Evolutionary conservation across 495 filamentous ascomycete species (phyloP), one percentile per base, ranked within the genome.

Genomic region (Aspergillus indologenus): DNA sequence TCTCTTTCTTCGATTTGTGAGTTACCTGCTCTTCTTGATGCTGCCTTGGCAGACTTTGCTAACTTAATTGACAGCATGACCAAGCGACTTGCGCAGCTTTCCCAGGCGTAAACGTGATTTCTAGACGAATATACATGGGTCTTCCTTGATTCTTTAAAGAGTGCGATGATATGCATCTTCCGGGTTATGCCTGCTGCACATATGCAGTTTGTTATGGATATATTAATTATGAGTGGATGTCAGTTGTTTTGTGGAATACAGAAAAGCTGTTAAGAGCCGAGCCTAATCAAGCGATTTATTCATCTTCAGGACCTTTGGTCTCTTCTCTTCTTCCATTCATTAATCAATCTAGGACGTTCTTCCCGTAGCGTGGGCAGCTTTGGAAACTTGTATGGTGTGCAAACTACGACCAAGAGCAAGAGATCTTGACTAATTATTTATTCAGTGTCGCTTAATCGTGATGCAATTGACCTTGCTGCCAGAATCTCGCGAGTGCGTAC

Each of bases 1-100:
- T 98, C 77, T 90, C 94, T 8, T 98, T 98, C 82, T 98, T 96
- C 75, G 89, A 95, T 65, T 98, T 98, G 91, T 96, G 80, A 84
- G 89, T 86, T 1, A 40, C 6, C 23, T 29, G 26, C 34, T 15
- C 18, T 50, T 24, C n/a, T 50, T 22, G 11, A 8, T 18, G 12
- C 51, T 5, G 23, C 17, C n/a, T 14, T 23, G 0, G 40, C 24
- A 22, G 45, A 15, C 20, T 54, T 12, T 5, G 53, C 68, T 71
- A 62, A 77, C 57, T 21, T 34, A 17, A 22, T 31, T 18, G 46
- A 23, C 59, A 84, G 81, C 67, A 85, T 85, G 82, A 80, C 80
- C 65, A 81, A 82, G 70, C 68, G 81, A 58, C 71, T 84, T 57
- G 63, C 63, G 19, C 56, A 66, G 53, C 5, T 40, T 40, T 59